Base-by-base conservation (phyloP, 306 rosid species). In the Begonia masoniana region DNA sequence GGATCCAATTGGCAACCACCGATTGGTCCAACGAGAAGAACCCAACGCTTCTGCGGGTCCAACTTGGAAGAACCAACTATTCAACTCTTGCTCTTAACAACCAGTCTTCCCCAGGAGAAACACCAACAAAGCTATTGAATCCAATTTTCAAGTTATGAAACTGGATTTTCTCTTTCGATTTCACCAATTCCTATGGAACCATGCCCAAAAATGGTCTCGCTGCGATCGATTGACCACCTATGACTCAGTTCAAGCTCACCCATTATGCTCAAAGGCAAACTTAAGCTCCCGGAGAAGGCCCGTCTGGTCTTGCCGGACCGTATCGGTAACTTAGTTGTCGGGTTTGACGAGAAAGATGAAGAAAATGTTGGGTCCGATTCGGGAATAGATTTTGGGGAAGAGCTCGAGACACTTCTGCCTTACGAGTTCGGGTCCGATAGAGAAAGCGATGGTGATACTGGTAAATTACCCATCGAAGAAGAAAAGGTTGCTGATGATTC, bases 361-460 rank as follows among this genome's bases (percentile, higher is more conserved):
- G 69, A 59, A 13, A 50, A 41, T 12, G 70, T 26, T 13, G 80
- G 39, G 24, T 62, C 72, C 1, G 75, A 69, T 26, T 53, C 59
- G n/a, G 75, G 70, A 52, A 36, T 79, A 14, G 82, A 82, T 26
- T 58, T 61, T 8, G 95, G 93, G 0, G 85, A 79, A 59, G 93
- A 82, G 95, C 88, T 82, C 16, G 93, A 77, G 68, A 74, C 82
- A 23, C 68, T 86, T 70, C 75, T 15, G 57, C 85, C 88, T 4
- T 71, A 78, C 10, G 78, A 57, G 39, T 58, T 62, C 24, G 76
- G 63, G 43, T 71, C 67, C 10, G 62, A 55, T 15, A 53, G 66
- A 54, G 78, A 62, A 55, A 45, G 69, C 3, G 61, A 53, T 1
- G 52, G 0, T 7, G 66, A 53, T 4, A 26, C 26, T 11, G 51